Evolutionary conservation across 257 asterid species (phyloP).

Genomic region (Thymus quinquecostatus): DNA sequence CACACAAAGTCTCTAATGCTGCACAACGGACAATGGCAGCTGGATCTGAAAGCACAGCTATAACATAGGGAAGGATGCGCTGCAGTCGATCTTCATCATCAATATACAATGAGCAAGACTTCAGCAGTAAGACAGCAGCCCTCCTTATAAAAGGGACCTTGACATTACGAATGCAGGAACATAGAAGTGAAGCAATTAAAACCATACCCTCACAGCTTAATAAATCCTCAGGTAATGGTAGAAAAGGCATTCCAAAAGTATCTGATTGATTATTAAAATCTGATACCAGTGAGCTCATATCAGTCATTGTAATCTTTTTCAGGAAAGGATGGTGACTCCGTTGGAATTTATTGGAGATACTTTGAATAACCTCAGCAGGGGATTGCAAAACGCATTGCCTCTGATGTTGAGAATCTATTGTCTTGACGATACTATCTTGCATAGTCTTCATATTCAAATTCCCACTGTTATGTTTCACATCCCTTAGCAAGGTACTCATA

Average conservation of each 20-base stretch:
- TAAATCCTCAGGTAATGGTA: conserved; percentile 85
- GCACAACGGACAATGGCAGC: conserved; percentile 99
- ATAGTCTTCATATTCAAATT: conserved; percentile 46
- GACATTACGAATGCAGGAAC: conserved; percentile 95
- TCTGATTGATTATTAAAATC: conserved; percentile 90
- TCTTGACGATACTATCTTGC: conserved; percentile 47
- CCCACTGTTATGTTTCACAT: conserved; percentile 61
- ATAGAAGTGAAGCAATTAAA: conserved; percentile 90
- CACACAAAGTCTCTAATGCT: conserved; percentile 91
- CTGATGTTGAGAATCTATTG: conserved; percentile 47
- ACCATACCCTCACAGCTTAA: conserved; percentile 99
- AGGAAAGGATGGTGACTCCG: conserved; percentile 86
- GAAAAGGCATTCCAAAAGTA: conserved; percentile 89
- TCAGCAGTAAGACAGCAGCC: conserved; percentile 87
- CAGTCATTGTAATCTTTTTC: conserved; percentile 70
- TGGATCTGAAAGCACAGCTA: conserved; percentile 94
- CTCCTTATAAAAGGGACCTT: conserved; percentile 94
- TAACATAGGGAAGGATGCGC: conserved; percentile 94
- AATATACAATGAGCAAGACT: conserved; percentile 89
- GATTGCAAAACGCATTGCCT: conserved; percentile 57
- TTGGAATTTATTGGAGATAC: conserved; percentile 67
- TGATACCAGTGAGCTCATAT: conserved; percentile 64
- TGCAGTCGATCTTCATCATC: conserved; percentile 96
- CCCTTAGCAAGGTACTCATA: conserved; percentile 67
- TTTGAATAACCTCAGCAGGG: conserved; percentile 81